Evolutionary conservation across 176 grass and related monocot genomes (phyloP).

Genomic region (Dendrocalamus sinicus): DNA sequence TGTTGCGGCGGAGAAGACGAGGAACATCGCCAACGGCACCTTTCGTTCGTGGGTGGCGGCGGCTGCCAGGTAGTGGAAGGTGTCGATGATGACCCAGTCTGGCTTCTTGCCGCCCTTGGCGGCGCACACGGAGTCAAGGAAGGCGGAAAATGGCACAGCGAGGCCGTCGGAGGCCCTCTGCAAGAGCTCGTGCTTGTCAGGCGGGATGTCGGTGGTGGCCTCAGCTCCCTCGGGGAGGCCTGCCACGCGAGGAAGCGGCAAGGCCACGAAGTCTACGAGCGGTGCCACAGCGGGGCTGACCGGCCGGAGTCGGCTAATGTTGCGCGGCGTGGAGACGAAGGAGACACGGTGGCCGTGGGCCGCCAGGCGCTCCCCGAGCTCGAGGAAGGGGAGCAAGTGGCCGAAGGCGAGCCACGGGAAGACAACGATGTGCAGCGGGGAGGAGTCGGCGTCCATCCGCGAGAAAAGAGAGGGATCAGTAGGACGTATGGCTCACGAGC

Average conservation of each 20-base stretch:
- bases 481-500: too few relatives aligned
- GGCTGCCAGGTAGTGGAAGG: constrained; percentile 33
- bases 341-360: constrained; percentile 40
- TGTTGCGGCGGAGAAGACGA: too few relatives aligned
- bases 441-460: background rate
- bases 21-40: too few relatives aligned
- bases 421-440: constrained; percentile 24
- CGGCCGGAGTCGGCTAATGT: constrained; percentile 39
- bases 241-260: constrained; percentile 42
- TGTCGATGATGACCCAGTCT: constrained; percentile 52
- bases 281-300: background rate
- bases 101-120: background rate
- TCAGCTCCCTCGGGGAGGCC: constrained; percentile 38
- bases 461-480: too few relatives aligned
- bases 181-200: constrained; percentile 26
- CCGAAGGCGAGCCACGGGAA: constrained; percentile 41
- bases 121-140: background rate
- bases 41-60: constrained; percentile 9
- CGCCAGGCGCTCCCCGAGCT: constrained; percentile 27
- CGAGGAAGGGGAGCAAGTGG: constrained; percentile 30
- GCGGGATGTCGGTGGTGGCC: constrained; percentile 47
- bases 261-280: constrained; percentile 33
- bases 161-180: constrained; percentile 56
- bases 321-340: constrained; percentile 47
- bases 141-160: constrained; percentile 10